Percentiles rank a stretch among this genome's conserved stretches.
phyloP scores from a whole-genome alignment of 2,329 filamentous ascomycete genomes.

The Alternaria rosae region DNA sequence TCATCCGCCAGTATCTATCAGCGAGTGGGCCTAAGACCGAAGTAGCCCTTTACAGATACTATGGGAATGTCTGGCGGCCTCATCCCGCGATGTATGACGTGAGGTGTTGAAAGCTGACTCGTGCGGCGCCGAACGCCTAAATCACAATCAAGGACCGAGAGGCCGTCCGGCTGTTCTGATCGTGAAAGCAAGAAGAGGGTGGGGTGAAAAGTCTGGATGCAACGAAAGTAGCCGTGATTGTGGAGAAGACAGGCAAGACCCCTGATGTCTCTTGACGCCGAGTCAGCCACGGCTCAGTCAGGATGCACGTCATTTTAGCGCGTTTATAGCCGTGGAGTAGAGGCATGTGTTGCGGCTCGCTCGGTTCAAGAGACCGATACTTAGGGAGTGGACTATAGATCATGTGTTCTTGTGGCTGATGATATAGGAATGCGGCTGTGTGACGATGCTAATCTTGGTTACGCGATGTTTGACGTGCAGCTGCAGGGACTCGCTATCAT shows the following conservation, averaged over 20 bases:
- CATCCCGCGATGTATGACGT: not conserved
- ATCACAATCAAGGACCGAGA: slow-evolving; percentile 4
- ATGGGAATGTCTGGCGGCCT: not conserved
- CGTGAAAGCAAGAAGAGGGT: slow-evolving; percentile 15
- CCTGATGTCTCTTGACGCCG: slow-evolving; percentile 14
- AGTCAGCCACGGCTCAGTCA: slow-evolving; percentile 24
- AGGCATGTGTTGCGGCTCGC: slow-evolving; percentile 20
- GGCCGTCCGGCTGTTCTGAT: slow-evolving; percentile 6
- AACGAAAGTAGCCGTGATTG: slow-evolving; percentile 17
- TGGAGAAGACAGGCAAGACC: slow-evolving; percentile 29
- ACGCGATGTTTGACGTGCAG: slow-evolving; percentile 9
- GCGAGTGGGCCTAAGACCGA: not conserved
- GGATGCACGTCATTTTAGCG: slow-evolving; percentile 37
- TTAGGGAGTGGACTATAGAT: slow-evolving; percentile 13
- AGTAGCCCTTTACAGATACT: not conserved
- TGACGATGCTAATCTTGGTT: not conserved
- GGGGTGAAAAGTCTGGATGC: slow-evolving; percentile 26
- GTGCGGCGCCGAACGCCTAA: slow-evolving; percentile 12
- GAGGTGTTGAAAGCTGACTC: slow-evolving; percentile 5
- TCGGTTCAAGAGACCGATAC: slow-evolving; percentile 24
- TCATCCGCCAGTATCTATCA: slow-evolving; percentile 13
- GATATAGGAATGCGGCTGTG: slow-evolving; percentile 8
- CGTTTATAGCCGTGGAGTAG: slow-evolving; percentile 25
- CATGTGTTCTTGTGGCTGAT: slow-evolving; percentile 9
- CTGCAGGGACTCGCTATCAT: slow-evolving; percentile 5